A percentile compares a stretch with the other conserved stretches of the same genome.
Conservation (phyloP, 768 basidiomycete species). For the Austroboletus eburneus region DNA sequence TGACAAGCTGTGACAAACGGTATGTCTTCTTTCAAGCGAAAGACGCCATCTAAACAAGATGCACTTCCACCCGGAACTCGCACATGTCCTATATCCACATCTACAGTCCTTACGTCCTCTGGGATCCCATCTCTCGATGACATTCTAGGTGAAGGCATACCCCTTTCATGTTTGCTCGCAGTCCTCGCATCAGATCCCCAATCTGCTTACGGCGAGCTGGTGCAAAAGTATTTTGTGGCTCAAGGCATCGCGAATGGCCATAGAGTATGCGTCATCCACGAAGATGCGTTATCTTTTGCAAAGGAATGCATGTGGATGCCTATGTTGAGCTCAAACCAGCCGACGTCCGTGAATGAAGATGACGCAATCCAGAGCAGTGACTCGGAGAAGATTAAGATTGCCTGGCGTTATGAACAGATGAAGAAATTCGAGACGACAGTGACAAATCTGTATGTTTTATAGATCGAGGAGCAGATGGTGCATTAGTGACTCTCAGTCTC, state of each 20-base stretch:
- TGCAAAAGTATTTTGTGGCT: constrained; percentile 85
- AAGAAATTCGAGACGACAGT: constrained; percentile 89
- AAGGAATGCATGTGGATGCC: constrained; percentile 82
- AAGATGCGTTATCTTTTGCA: constrained; percentile 53
- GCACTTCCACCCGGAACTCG: constrained; percentile 50
- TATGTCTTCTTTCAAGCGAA: constrained; percentile 85
- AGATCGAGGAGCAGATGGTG: constrained; percentile 15
- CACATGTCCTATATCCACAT: constrained; percentile 50
- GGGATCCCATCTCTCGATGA: constrained; percentile 95
- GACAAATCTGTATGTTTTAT: constrained; percentile 44
- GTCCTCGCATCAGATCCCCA: constrained; percentile 83
- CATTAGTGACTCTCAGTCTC: constrained; percentile 11
- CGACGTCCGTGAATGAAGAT: constrained; percentile 30
- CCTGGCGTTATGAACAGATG: constrained; percentile 96
- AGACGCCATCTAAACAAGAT: constrained; percentile 41
- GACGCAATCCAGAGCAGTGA: constrained; percentile 36
- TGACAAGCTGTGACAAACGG: constrained; percentile 12
- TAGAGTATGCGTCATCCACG: constrained; percentile 60
- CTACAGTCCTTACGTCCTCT: constrained; percentile 66
- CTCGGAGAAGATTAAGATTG: constrained; percentile 85
- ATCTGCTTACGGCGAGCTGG: constrained; percentile 78
- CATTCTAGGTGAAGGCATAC: constrained; percentile 87
- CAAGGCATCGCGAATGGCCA: constrained; percentile 81
- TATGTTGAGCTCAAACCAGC: constrained; percentile 7
- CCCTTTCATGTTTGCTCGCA: constrained; percentile 70